Evolutionary conservation across 805 yeast species (phyloP).

Genomic region (Nakazawaea wyomingensis): DNA sequence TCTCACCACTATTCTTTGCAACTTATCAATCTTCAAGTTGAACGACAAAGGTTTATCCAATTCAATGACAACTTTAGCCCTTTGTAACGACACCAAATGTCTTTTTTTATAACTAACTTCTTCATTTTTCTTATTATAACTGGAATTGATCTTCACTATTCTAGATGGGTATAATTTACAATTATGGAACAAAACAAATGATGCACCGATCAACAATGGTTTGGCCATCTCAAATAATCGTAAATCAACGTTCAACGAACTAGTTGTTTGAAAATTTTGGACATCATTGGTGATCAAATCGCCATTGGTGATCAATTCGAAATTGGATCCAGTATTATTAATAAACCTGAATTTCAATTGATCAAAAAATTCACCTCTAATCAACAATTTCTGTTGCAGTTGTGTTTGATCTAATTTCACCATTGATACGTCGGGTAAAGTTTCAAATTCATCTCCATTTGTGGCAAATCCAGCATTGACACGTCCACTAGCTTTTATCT

Average conservation of each 20-base stretch:
- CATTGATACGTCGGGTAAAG: constrained; percentile 46
- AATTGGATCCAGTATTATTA: constrained; percentile 24
- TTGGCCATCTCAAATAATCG: constrained; percentile 60
- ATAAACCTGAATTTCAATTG: constrained; percentile 36
- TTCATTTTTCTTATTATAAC: constrained; percentile 27
- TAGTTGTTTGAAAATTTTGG: constrained; percentile 27
- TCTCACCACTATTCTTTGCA: constrained; percentile 68
- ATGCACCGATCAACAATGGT: constrained; percentile 77
- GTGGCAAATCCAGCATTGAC: constrained; percentile 64
- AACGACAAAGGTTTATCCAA: constrained; percentile 45
- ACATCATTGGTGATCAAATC: constrained; percentile 49
- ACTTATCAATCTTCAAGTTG: constrained; percentile 39
- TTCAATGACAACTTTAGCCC: constrained; percentile 53
- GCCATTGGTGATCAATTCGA: constrained; percentile 48
- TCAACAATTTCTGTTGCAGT: constrained; percentile 30
- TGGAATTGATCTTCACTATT: constrained; percentile 40
- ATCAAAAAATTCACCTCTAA: constrained; percentile 48
- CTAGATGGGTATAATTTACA: constrained; percentile 68
- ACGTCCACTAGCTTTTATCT: constrained; percentile 57
- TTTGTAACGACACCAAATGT: constrained; percentile 57
- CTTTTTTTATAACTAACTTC: constrained; percentile 44
- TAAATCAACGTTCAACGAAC: constrained; percentile 49
- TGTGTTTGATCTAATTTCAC: constrained; percentile 35
- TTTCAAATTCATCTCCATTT: constrained; percentile 58
- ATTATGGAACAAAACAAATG: constrained; percentile 73